phyloP scores from a whole-genome alignment of 805 yeast species.

The Ogataea polymorpha region DNA sequence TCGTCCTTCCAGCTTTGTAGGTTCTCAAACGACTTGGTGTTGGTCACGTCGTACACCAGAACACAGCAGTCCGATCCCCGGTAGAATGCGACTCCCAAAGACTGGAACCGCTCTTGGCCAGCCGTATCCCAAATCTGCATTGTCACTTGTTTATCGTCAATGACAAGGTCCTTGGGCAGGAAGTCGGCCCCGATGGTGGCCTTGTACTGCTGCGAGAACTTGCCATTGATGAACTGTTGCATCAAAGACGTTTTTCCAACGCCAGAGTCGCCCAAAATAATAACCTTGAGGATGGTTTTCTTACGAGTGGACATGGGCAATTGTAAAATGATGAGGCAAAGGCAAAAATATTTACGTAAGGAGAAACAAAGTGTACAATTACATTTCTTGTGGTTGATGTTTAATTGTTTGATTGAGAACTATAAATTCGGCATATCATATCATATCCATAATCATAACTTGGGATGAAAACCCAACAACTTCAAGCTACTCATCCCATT shows the following conservation, averaged over 20 bases:
- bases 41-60: constrained; percentile 91
- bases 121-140: constrained; percentile 98
- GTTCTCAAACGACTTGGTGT: constrained; percentile 87
- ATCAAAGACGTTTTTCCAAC: constrained; percentile 96
- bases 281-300: constrained; percentile 78
- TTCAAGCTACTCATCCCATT: not conserved
- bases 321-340: constrained; percentile 1
- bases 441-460: not conserved
- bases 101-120: constrained; percentile 97
- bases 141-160: constrained; percentile 80
- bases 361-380: not conserved
- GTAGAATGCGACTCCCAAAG: constrained; percentile 94
- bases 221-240: constrained; percentile 96
- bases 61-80: constrained; percentile 99
- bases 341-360: constrained; percentile 1
- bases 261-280: constrained; percentile 94
- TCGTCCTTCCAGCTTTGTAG: constrained; percentile 93
- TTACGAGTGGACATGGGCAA: constrained; percentile 41
- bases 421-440: not conserved
- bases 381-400: no score
- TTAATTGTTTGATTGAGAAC: no score
- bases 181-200: constrained; percentile 99
- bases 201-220: constrained; percentile 92
- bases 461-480: no score
- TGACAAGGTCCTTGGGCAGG: constrained; percentile 80